Base-by-base conservation (phyloP, 345 rosid genomes). In the Ailanthus altissimus region DNA sequence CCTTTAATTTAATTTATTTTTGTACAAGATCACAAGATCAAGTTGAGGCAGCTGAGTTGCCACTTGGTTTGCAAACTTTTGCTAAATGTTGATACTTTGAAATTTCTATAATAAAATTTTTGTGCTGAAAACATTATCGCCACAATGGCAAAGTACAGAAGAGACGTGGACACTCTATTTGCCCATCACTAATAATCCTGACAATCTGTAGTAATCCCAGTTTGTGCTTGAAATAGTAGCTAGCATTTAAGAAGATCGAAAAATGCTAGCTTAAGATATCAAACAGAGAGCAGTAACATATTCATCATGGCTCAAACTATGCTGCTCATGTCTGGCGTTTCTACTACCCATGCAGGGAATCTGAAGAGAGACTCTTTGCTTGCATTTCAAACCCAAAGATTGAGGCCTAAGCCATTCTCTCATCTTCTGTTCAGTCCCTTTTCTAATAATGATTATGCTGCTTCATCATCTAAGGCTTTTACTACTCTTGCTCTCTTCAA, bases 261-360 rank as follows among this genome's bases (percentile, higher is more conserved):
- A 3, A 25, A 9, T 45, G 15, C 32, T 18, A 10, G 58, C 49
- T 36, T 38, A 7, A 77, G 66, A 23, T 43, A 14, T 50, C 73
- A 8, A 50, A 56, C 50, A 53, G 2, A 32, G 63, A 43, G 47
- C 0, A 13, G 60, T 60, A 63, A 56, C 16, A 67, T 46, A 42
- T 11, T 40, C 25, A 32, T 16, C 38, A 93, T 93, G 99, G 91
- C 99, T 75, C 98, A 95, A 80, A 91, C 94, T 62, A 89, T 90
- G 92, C 63, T 95, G 88, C 87, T 95, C 79, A 84, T 84, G 84
- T 88, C 93, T 26, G 88, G 97, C 23, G 91, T 93, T 56, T 83
- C 93, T 7, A 82, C 87, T 5, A 75, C 84, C 70, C 88, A 79
- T 53, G 81, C 67, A 14, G 80, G 87, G 64, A 81, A 78, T 40